A percentile compares a stretch with the other conserved stretches of the same genome.
Conservation (phyloP, 768 basidiomycete species). For the Pleurotus platypus region DNA sequence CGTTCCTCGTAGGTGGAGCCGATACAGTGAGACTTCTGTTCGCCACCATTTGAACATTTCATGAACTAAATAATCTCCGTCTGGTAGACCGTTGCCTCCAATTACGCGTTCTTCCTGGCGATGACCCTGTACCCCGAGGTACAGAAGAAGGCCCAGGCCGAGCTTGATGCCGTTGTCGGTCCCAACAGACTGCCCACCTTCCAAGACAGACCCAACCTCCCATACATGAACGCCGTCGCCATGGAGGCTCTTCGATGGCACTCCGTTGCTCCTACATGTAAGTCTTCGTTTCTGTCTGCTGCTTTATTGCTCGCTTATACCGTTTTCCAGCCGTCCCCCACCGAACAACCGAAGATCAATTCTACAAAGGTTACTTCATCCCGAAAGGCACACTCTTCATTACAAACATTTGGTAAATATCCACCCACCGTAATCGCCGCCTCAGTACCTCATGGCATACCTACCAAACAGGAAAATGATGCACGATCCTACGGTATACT, state of each 20-base stretch:
- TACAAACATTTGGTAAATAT: slow-evolving; percentile 14
- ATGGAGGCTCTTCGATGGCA: slow-evolving; percentile 2
- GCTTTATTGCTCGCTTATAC: not conserved
- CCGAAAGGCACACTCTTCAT: slow-evolving; percentile 14
- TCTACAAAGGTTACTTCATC: slow-evolving; percentile 17
- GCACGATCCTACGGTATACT: slow-evolving; percentile 16
- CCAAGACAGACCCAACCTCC: not conserved
- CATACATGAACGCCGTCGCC: not conserved
- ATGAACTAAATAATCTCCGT: too few relatives aligned
- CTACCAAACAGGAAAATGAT: slow-evolving; percentile 16
- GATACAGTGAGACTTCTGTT: not conserved
- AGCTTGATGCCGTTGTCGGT: not conserved
- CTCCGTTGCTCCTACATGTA: not conserved
- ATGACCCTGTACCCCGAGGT: slow-evolving; percentile 2
- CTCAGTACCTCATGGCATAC: not conserved
- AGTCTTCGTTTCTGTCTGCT: not conserved
- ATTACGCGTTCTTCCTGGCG: slow-evolving; percentile 1
- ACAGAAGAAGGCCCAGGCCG: not conserved
- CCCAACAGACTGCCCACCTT: not conserved
- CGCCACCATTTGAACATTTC: not conserved
- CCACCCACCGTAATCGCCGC: not conserved
- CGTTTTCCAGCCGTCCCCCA: not conserved
- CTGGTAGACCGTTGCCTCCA: not conserved
- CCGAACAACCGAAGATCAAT: slow-evolving; percentile 11
- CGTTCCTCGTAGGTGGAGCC: not conserved